phyloP scores from a whole-genome alignment of 805 yeast species.

The Saturnispora dispora region DNA sequence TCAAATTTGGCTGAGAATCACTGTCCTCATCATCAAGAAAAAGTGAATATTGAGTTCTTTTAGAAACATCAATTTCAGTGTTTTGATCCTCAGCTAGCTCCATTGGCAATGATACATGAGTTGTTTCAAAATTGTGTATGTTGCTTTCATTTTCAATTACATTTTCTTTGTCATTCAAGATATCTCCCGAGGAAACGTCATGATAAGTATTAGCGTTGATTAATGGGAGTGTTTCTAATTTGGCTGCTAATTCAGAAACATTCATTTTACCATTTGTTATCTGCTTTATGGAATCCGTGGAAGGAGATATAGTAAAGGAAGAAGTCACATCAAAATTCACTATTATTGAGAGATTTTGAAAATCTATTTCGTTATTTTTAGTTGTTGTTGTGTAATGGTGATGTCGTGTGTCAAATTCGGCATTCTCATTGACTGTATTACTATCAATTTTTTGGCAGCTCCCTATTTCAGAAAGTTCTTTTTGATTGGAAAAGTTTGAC shows the following conservation, averaged over 20 bases:
- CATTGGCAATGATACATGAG: neutral
- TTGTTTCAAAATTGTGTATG: neutral
- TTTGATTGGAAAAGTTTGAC: too few species aligned
- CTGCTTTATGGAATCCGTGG: conserved; percentile 48
- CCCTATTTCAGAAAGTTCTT: neutral
- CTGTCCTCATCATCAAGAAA: conserved; percentile 23
- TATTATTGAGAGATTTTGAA: neutral
- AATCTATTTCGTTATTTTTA: neutral
- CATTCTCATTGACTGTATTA: neutral
- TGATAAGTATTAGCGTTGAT: conserved; percentile 6
- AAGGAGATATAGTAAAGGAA: conserved; percentile 52
- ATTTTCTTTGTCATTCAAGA: conserved; percentile 11
- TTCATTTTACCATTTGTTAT: conserved; percentile 22
- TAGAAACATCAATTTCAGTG: conserved; percentile 7
- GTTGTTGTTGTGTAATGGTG: neutral
- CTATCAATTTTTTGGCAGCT: neutral
- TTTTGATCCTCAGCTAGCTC: neutral
- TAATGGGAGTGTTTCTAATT: conserved; percentile 2
- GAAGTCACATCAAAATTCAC: conserved; percentile 15
- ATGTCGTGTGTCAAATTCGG: neutral
- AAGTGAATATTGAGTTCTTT: conserved; percentile 26
- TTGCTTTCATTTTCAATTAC: neutral
- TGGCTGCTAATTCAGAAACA: conserved; percentile 14
- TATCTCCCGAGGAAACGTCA: neutral
- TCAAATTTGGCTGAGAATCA: conserved; percentile 23